Evolutionary conservation across 2,329 filamentous ascomycete species (phyloP), one percentile per base, ranked within the genome.

Genomic region (Fusarium foetens): DNA sequence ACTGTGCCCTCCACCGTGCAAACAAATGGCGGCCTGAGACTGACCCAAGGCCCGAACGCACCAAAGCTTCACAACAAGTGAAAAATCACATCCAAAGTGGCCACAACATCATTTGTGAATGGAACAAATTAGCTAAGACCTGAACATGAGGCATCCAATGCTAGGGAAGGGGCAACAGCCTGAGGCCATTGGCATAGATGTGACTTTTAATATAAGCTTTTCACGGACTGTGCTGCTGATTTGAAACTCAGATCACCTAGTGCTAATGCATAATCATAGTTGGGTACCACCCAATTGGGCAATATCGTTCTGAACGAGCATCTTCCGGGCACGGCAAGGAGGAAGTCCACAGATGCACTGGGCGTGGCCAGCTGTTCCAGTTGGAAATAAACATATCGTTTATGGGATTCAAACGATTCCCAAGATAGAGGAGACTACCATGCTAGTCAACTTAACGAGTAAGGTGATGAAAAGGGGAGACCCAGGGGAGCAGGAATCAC

Each of bases 361-460:
- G n/a, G 7, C 7, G 13, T 6, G 10, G 13, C 49, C 39, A n/a
- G 10, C 8, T 9, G 6, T 53, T 12, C 14, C 9, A 39, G 7
- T n/a, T 1, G 4, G 7, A 4, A 8, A 39, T 7, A 1, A 7
- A 3, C 7, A 3, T 29, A 17, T n/a, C 1, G 8, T 8, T 27
- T 39, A 13, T 39, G 9, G 23, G 23, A 17, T 27, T 14, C 10
- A 29, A n/a, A 13, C 2, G 7, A 13, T 17, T 17, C 19, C 19
- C 8, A 8, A 5, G 2, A 27, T 9, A 2, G 19, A 53, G 33
- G 19, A 9, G 14, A 17, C 5, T 39, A 2, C 8, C 13, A 12
- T n/a, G 7, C 19, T 2, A 25, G 23, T 6, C 8, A 14, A 39
- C 8, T 12, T 17, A 13, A 8, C 10, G n/a, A 7, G 5, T 3